Base-by-base conservation (phyloP, 441 rosid genomes). In the Arabidopsis lyrata region DNA sequence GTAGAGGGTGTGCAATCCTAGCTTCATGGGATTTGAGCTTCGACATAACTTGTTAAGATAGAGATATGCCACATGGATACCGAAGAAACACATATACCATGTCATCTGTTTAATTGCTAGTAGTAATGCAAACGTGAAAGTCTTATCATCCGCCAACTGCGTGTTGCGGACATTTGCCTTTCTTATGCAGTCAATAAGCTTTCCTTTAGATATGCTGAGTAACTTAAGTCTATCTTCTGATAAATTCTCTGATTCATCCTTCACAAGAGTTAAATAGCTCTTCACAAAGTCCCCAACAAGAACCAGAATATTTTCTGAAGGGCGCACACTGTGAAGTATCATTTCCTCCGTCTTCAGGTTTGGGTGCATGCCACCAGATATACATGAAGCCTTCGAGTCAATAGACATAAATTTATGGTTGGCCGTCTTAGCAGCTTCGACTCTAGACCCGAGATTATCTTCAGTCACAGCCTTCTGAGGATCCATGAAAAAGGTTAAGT, bases 401-500 rank as follows among this genome's bases (percentile, higher is more conserved):
- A 18, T 31, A 58, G 81, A 74, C 49, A 61, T 76, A 76, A 79
- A 73, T 83, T 78, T 49, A 45, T 77, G 70, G 78, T 38, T 74
- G 63, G 59, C 54, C 68, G 68, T 82, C 55, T 70, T 58, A 48
- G 69, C 61, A 55, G 73, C 78, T 68, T 64, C 75, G 12, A 52
- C 76, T 66, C 66, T 58, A 66, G 77, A 68, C 70, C 69, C 83
- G 47, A 63, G 61, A 80, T 77, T 84, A 70, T 67, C 83, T 59
- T 68, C 77, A 15, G 57, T 64, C 69, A 68, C 81, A 72, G 78
- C 83, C 82, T 87, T 89, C 63, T 70, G 83, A 76, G 90, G 97
- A 85, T 91, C 90, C 89, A 93, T 83, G 91, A 91, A 91, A 77
- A 91, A 91, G 31, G 82, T 89, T 50, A 96, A 92, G 81, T 91